Percentiles rank a stretch among this genome's conserved stretches.
phyloP scores from a whole-genome alignment of 2,329 filamentous ascomycete species.

The Fusarium armeniacum region DNA sequence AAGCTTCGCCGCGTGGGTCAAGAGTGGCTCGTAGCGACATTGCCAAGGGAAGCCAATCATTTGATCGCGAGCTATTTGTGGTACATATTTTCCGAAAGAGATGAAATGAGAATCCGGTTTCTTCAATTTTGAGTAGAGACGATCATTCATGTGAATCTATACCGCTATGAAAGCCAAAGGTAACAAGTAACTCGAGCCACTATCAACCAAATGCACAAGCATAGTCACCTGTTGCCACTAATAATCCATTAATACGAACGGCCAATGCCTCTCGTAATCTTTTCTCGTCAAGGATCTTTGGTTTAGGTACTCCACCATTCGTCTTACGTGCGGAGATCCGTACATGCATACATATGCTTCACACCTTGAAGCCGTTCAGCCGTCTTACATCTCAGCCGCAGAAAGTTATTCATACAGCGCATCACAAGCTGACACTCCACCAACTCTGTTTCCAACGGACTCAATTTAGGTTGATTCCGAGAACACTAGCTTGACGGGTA shows the following conservation, averaged over 20 bases:
- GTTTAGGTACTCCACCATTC: constrained; percentile 12
- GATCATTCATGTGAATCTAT: constrained; percentile 4
- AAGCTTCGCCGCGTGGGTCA: constrained; percentile 49
- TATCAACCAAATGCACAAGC: neutral
- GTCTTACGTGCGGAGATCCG: constrained; percentile 23
- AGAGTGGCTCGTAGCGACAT: constrained; percentile 18
- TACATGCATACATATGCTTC: constrained; percentile 7
- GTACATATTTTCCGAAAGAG: constrained; percentile 28
- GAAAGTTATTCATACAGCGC: neutral
- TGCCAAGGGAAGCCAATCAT: constrained; percentile 27
- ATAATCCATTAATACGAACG: neutral
- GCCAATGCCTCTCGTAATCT: constrained; percentile 10
- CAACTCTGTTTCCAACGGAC: constrained; percentile 10
- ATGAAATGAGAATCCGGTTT: constrained; percentile 3
- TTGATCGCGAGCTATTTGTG: constrained; percentile 20
- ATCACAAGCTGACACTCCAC: constrained; percentile 14
- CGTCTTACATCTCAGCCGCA: constrained; percentile 17
- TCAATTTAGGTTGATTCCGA: constrained; percentile 8
- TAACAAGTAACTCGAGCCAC: neutral
- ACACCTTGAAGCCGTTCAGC: constrained; percentile 4
- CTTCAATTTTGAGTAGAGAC: constrained; percentile 9
- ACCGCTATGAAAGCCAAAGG: neutral
- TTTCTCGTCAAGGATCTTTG: constrained; percentile 2
- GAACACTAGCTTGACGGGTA: neutral
- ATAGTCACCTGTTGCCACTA: neutral